Evolutionary conservation across 1,284 basidiomycete genomes (phyloP).

Genomic region (Moesziomyces parantarcticus): DNA sequence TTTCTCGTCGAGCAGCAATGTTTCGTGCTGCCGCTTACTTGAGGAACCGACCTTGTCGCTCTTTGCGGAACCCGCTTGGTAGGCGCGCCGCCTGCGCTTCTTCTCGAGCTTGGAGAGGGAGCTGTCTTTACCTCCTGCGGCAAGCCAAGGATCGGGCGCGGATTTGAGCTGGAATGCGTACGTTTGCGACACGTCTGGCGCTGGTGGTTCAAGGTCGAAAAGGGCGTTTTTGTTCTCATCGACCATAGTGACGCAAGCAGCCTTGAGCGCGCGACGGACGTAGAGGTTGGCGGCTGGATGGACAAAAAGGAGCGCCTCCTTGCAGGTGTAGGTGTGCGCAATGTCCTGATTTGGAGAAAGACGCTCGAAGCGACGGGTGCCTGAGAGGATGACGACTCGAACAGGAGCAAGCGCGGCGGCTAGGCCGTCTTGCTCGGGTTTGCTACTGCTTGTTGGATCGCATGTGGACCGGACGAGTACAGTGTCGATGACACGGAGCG

Average conservation of each 20-base stretch:
- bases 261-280: constrained; percentile 40
- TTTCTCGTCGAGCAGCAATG: constrained; percentile 15
- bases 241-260: constrained; percentile 22
- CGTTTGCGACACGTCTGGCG: not conserved
- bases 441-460: constrained; percentile 1
- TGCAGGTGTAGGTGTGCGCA: constrained; percentile 8
- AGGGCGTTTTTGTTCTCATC: constrained; percentile 32
- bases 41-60: not conserved
- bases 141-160: constrained; percentile 47
- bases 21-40: too few relatives aligned
- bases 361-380: constrained; percentile 1
- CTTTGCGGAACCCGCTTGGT: constrained; percentile 4
- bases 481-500: constrained; percentile 4
- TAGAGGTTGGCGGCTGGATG: constrained; percentile 50
- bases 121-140: constrained; percentile 47
- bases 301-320: constrained; percentile 40
- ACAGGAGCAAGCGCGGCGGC: constrained; percentile 34
- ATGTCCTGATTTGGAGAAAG: not conserved
- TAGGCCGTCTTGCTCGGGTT: too few relatives aligned
- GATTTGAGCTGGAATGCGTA: constrained; percentile 36
- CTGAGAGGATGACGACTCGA: constrained; percentile 20
- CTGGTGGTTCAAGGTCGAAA: constrained; percentile 4
- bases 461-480: constrained; percentile 5
- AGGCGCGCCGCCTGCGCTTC: constrained; percentile 18
- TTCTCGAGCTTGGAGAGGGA: constrained; percentile 34